Percentiles rank a stretch among this genome's conserved stretches.
Conservation (phyloP, 2,329 filamentous ascomycete genomes). For the Diaporthe longicolla region DNA sequence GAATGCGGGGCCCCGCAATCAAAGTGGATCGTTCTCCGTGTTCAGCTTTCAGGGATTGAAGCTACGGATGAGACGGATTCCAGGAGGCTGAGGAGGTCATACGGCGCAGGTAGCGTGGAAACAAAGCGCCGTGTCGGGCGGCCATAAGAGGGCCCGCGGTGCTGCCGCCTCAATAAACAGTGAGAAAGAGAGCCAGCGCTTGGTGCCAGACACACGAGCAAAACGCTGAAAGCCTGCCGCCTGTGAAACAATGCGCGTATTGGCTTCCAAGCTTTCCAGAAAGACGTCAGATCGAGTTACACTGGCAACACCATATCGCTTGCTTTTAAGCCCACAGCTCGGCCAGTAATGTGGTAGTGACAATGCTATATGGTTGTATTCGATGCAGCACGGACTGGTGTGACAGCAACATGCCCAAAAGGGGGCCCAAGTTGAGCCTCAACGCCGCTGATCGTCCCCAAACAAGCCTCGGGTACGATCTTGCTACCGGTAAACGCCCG, state of each 20-base stretch:
- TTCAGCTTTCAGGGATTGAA: slow-evolving; percentile 6
- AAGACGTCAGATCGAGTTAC: slow-evolving; percentile 25
- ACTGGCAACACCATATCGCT: neutral
- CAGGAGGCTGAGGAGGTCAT: neutral
- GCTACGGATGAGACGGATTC: slow-evolving; percentile 15
- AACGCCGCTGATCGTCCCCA: slow-evolving; percentile 17
- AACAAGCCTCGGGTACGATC: slow-evolving; percentile 5
- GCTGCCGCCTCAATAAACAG: neutral
- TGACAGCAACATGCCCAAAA: neutral
- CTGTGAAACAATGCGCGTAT: slow-evolving; percentile 31
- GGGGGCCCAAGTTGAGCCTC: slow-evolving; percentile 28
- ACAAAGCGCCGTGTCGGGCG: neutral
- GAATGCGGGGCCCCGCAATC: slow-evolving; percentile 31
- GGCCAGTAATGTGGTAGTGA: slow-evolving; percentile 22
- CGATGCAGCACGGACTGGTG: slow-evolving; percentile 21
- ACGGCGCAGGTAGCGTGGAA: slow-evolving; percentile 6
- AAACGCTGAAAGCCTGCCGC: slow-evolving; percentile 9
- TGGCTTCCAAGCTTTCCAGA: slow-evolving; percentile 27
- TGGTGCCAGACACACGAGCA: neutral
- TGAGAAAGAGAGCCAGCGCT: neutral
- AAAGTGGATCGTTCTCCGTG: slow-evolving; percentile 25
- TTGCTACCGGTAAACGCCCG: neutral
- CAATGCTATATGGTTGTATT: neutral
- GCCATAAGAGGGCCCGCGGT: slow-evolving; percentile 26
- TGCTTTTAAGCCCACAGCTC: neutral